phyloP scores from a whole-genome alignment of 768 basidiomycete species.

The Rubroboletus pulcherrimus region DNA sequence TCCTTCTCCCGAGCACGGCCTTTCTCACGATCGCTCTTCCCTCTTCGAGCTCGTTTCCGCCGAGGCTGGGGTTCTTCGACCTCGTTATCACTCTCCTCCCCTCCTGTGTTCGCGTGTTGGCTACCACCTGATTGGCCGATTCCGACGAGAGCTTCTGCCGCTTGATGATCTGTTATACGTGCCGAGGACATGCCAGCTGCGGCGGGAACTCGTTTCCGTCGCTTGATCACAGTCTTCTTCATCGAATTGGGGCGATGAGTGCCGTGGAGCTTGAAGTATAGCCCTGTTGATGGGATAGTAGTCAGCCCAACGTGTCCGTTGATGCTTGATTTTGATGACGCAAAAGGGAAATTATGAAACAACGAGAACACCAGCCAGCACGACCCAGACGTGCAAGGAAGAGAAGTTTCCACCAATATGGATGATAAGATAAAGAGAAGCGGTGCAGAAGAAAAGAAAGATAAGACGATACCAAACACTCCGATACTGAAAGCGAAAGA shows the following conservation, averaged over 20 bases:
- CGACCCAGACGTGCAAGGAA: conserved; percentile 13
- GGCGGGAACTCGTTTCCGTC: conserved; percentile 94
- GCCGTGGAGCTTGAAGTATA: conserved; percentile 98
- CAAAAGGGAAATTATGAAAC: not conserved
- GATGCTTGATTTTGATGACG: not conserved
- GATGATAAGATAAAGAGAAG: conserved; percentile 27
- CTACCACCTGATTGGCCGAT: conserved; percentile 56
- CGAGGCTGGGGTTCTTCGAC: conserved; percentile 47
- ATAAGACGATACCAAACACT: conserved; percentile 17
- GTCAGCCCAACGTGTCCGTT: conserved; percentile 11
- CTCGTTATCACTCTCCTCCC: conserved; percentile 41
- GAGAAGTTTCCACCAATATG: conserved; percentile 2
- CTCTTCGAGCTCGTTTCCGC: conserved; percentile 53
- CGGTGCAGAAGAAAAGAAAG: conserved; percentile 12
- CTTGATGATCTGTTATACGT: conserved; percentile 78
- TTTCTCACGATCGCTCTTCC: conserved; percentile 35
- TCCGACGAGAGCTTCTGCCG: conserved; percentile 83
- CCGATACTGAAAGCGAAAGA: conserved; percentile 18
- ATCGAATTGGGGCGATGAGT: conserved; percentile 96
- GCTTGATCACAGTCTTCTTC: conserved; percentile 99
- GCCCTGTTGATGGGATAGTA: conserved; percentile 48
- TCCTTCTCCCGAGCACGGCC: conserved; percentile 37
- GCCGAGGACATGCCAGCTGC: conserved; percentile 48
- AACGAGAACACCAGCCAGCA: not conserved
- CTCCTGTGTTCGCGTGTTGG: conserved; percentile 33